These are phyloP conservation scores for Suhomyces pyralidae DNA, from an alignment of 805 yeast genomes.

Conservation along the genomic window DNA sequence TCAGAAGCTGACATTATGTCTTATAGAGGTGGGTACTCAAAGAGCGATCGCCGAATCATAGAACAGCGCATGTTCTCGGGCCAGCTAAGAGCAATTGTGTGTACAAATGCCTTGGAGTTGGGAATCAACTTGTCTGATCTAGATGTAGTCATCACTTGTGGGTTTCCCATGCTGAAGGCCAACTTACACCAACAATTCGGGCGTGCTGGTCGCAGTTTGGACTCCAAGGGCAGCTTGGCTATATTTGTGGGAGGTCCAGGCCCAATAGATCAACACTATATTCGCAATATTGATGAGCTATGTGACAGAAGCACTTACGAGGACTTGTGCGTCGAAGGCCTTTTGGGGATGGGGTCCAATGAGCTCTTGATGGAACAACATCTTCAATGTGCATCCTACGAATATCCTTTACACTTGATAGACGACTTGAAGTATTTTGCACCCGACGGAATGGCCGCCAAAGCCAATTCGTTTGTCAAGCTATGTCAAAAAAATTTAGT, in stretches of 20 bases:
- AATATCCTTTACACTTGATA: conserved; percentile 58
- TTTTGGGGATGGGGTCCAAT: conserved; percentile 32
- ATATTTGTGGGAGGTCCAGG: conserved; percentile 77
- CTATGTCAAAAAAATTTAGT: conserved; percentile 40
- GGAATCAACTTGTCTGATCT: conserved; percentile 94
- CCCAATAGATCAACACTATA: conserved; percentile 84
- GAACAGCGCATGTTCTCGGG: conserved; percentile 92
- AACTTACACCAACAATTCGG: conserved; percentile 96
- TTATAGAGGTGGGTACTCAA: conserved; percentile 92
- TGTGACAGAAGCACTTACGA: conserved; percentile 39
- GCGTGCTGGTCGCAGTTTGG: conserved; percentile 85
- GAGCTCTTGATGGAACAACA: conserved; percentile 68
- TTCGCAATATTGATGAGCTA: conserved; percentile 62
- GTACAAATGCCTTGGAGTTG: conserved; percentile 92
- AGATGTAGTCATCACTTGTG: conserved; percentile 89
- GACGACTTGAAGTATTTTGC: conserved; percentile 60
- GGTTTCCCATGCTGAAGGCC: conserved; percentile 85
- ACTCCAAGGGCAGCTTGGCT: conserved; percentile 72
- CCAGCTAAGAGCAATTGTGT: conserved; percentile 76
- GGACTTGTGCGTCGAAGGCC: conserved; percentile 39
- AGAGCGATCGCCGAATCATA: conserved; percentile 78
- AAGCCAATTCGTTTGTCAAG: conserved; percentile 18
- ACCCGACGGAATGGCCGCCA: conserved; percentile 18
- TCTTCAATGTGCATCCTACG: conserved; percentile 92
- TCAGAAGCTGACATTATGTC: conserved; percentile 70